Evolutionary conservation across 805 yeast species (phyloP), one percentile per base, ranked within the genome.

Genomic region (Saccharomycopsis amapae): DNA sequence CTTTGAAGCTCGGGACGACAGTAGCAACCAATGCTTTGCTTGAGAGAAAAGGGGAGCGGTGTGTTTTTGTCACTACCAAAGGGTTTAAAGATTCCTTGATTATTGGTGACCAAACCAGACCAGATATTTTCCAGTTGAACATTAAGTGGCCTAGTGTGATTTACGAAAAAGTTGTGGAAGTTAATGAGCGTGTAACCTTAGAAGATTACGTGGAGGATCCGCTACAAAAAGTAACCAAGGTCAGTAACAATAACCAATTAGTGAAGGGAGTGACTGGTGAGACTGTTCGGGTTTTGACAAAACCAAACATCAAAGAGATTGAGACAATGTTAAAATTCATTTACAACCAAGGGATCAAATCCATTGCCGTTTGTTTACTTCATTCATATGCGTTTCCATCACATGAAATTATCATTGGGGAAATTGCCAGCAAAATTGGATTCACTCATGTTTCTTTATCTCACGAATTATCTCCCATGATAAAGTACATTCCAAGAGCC

Each of bases 11-110:
- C 84, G 97, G 97, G 2, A 88, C 97, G 3, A 89, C 97, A 0
- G 93, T 88, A 9, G 97, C 98, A 1, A 90, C 97, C 5, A 90
- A 90, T 64, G 96, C 97, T 1, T 71, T 93, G 28, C 69, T 90
- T 49, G 97, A 90, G 59, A 73, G 97, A 52, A 88, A 88, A 58
- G 98, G 97, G 42, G 94, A 88, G 47, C 67, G 78, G 26, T 89
- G 94, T 55, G 94, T 93, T 1, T 70, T 90, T 49, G 63, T 89
- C 4, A 87, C 95, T 2, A 85, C 97, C 13, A 82, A 79, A 56
- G 98, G 97, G 0, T 90, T 87, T 64, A 77, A 76, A 54, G 97
- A 90, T 58, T 78, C 85, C 33, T 67, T 90, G 50, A 63, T 70
- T 2, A 89, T 90, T 54, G 97, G 97, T 2, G 88, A 86, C 58